Base-by-base conservation (phyloP, 371 early-diverging fungal species). In the Zychaea mexicana region DNA sequence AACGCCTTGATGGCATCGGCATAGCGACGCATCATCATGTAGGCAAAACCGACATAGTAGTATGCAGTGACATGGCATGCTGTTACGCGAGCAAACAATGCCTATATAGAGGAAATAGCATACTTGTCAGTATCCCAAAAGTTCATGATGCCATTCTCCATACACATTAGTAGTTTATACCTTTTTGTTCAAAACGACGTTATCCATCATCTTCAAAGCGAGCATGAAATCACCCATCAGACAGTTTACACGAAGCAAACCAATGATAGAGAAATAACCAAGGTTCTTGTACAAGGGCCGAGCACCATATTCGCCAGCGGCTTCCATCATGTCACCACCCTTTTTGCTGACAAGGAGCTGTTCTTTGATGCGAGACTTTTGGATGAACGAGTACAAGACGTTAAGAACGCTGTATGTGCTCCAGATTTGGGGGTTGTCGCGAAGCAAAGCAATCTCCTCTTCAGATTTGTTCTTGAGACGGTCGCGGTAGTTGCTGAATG, bases 11-110 rank as follows among this genome's bases (percentile, higher is more conserved):
- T 94, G 59, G 98, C 98, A 72, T 97, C 98, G 39, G 96, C 88
- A 71, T 95, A 97, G 53, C 98, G 85, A 59, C 96, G 86, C 91
- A 96, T 92, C 98, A 97, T 97, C 94, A 96, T 88, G 85, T 96
- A 97, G 31, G 96, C 91, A 71, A 96, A 96, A 53, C 96, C 97
- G 56, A 96, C 92, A 75, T 96, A 96, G 82, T 97, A 97, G 85
- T 92, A 96, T 15, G 95, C 92, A 21, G 96, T 94, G 47, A 97
- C 94, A 73, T 96, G 95, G 85, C 98, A 96, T 3, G 95, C 96
- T 27, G 94, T 95, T 8, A 97, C 96, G 45, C 96, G 89, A 28
- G 95, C 91, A 81, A 94, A 95, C 70, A 95, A 86, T 22, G 94
- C 94, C 83, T 88, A 73, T 52, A 30, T 28, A 28, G 17, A 59